Percentiles rank a stretch among this genome's conserved stretches.
These are phyloP conservation scores for Aaosphaeria pasadenensis DNA, from an alignment of 2,329 filamentous ascomycete genomes.

Conservation along the genomic window DNA sequence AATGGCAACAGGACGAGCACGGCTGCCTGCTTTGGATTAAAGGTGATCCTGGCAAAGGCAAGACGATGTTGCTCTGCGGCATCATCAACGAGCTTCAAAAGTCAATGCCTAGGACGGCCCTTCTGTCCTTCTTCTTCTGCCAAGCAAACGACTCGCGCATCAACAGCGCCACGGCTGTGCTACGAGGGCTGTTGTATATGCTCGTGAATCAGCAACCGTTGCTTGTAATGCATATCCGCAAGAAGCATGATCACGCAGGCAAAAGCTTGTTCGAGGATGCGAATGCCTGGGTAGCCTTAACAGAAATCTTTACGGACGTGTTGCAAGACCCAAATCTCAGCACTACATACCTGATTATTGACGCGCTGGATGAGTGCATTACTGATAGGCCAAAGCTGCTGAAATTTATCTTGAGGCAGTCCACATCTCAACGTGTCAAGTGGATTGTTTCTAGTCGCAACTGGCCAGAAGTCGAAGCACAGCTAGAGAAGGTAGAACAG, in stretches of 20 bases:
- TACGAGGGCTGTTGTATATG: constrained; percentile 45
- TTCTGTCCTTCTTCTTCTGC: constrained; percentile 42
- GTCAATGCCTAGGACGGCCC: background rate
- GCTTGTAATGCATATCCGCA: constrained; percentile 35
- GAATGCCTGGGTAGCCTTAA: constrained; percentile 39
- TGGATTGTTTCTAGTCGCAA: constrained; percentile 1
- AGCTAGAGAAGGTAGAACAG: background rate
- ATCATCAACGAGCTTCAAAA: constrained; percentile 23
- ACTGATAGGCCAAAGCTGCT: constrained; percentile 4
- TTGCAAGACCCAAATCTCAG: constrained; percentile 29
- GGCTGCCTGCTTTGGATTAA: constrained; percentile 33
- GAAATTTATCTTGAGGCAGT: constrained; percentile 1
- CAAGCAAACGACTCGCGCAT: constrained; percentile 37
- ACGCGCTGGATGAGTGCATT: constrained; percentile 10
- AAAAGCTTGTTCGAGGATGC: constrained; percentile 39
- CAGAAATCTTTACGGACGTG: constrained; percentile 38
- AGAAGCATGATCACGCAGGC: constrained; percentile 34
- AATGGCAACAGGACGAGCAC: constrained; percentile 18
- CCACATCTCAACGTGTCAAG: background rate
- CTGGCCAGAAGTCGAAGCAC: constrained; percentile 1
- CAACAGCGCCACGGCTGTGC: constrained; percentile 40
- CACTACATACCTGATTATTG: constrained; percentile 7
- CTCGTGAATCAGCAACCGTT: constrained; percentile 33
- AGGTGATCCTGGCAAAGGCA: constrained; percentile 16
- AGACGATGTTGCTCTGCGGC: constrained; percentile 34